These are phyloP conservation scores for Asclepias syriaca DNA, from an alignment of 257 asterid genomes.

Conservation along the genomic window DNA sequence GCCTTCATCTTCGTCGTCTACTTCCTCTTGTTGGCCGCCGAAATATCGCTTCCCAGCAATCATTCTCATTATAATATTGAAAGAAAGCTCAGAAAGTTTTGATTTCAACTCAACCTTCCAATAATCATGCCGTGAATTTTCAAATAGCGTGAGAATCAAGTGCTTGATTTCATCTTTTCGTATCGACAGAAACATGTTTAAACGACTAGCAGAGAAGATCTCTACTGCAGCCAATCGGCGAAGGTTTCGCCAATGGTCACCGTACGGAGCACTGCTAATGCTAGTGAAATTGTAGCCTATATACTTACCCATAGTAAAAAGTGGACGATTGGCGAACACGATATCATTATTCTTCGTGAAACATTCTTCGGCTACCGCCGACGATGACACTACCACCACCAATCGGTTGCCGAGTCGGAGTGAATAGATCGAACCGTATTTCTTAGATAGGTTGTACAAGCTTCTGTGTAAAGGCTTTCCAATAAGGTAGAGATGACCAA, in stretches of 20 bases:
- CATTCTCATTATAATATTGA: conserved; percentile 34
- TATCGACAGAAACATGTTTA: conserved; percentile 20
- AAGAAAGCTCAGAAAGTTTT: conserved; percentile 20
- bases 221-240: conserved; percentile 24
- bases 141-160: conserved; percentile 7
- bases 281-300: conserved; percentile 25
- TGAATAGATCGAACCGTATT: conserved; percentile 33
- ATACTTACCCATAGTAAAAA: conserved; percentile 20
- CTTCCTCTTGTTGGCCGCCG: conserved; percentile 5
- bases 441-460: conserved; percentile 18
- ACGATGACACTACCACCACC: conserved; percentile 36
- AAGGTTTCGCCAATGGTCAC: conserved; percentile 38
- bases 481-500: conserved; percentile 36
- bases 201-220: conserved; percentile 27
- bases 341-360: conserved; percentile 32
- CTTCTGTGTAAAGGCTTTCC: conserved; percentile 24
- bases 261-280: conserved; percentile 21
- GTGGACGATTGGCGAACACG: conserved; percentile 30
- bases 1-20: conserved; percentile 12
- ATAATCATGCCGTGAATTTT: background rate
- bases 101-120: conserved; percentile 24
- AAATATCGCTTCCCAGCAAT: conserved; percentile 29
- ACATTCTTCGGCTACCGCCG: conserved; percentile 32
- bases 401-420: conserved; percentile 34
- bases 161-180: conserved; percentile 26